Evolutionary conservation across 768 basidiomycete genomes (phyloP).

Genomic region (Termitomyces sp.): DNA sequence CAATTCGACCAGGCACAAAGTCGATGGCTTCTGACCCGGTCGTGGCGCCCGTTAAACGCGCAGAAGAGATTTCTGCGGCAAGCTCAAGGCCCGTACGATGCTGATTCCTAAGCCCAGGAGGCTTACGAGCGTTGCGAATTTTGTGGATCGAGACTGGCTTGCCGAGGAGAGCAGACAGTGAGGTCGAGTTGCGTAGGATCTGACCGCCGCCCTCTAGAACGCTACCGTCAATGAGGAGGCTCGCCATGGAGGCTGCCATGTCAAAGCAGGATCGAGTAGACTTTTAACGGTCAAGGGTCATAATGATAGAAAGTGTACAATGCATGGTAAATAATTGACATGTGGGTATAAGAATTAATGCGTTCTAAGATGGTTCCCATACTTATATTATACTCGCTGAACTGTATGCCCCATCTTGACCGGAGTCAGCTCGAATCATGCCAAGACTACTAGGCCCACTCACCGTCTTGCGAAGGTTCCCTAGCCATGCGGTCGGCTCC

Average conservation of each 20-base stretch:
- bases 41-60: conserved; percentile 51
- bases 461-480: conserved; percentile 58
- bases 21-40: conserved; percentile 53
- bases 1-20: conserved; percentile 51
- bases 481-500: conserved; percentile 68
- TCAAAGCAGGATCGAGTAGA: neutral
- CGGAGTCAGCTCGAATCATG: neutral
- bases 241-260: conserved; percentile 22
- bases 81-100: conserved; percentile 71
- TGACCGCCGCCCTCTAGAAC: conserved; percentile 68
- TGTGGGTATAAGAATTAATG: conserved; percentile 9
- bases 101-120: conserved; percentile 70
- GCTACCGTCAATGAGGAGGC: conserved; percentile 43
- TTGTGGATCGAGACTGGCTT: conserved; percentile 60
- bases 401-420: conserved; percentile 19
- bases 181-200: conserved; percentile 66
- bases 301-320: conserved; percentile 12
- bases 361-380: neutral
- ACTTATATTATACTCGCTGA: conserved; percentile 15
- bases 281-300: neutral
- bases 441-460: conserved; percentile 13
- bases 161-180: conserved; percentile 63
- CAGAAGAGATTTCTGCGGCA: conserved; percentile 59
- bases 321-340: conserved; percentile 11
- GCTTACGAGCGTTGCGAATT: conserved; percentile 55